Evolutionary conservation across 2,329 filamentous ascomycete species (phyloP), one percentile per base, ranked within the genome.

Genomic region (Colletotrichum phormii): DNA sequence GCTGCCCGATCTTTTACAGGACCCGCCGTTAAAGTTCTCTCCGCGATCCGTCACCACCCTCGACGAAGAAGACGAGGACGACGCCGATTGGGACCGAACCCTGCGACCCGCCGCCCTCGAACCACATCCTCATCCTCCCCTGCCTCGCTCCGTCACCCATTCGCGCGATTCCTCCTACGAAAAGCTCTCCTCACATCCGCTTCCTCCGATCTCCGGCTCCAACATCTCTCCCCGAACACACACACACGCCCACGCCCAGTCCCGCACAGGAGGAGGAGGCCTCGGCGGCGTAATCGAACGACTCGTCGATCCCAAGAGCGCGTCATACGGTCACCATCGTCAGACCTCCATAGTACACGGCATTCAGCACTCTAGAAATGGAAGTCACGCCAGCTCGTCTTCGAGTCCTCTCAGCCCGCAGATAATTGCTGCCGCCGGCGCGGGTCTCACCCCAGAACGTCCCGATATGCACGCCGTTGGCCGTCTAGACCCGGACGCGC

Each of bases 331-430:
- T 72, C 95, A 99, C 82, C 95, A 98, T 84, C 92, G 97, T 67
- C 95, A 99, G 85, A 97, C 96, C 0, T 98, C 96, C 61, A 98
- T 98, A 77, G 95, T 98, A 70, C 94, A 98, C 90, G 96, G 97
- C 79, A 92, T 97, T 77, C 95, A 98, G 82, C 97, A 99, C 89
- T 90, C 90, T 78, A 88, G 96, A 83, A 97, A 97, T 88, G 93
- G 95, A 77, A 98, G 95, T 84, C 91, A 93, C 79, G 91, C 92
- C 75, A 95, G 94, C 80, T 91, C 93, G 69, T 90, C 93, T 46
- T 92, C 93, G 33, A 97, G 94, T 81, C 96, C 96, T 71, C 87
- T 98, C 78, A 97, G 94, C 82, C 94, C 95, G 67, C 93, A 97
- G 82, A 92, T 95, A 82, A 95, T 96, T 78, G 91, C 93, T 67